Evolutionary conservation across 148 eudicot genomes (phyloP), one percentile per base, ranked within the genome.

Genomic region (Diospyros lotus): DNA sequence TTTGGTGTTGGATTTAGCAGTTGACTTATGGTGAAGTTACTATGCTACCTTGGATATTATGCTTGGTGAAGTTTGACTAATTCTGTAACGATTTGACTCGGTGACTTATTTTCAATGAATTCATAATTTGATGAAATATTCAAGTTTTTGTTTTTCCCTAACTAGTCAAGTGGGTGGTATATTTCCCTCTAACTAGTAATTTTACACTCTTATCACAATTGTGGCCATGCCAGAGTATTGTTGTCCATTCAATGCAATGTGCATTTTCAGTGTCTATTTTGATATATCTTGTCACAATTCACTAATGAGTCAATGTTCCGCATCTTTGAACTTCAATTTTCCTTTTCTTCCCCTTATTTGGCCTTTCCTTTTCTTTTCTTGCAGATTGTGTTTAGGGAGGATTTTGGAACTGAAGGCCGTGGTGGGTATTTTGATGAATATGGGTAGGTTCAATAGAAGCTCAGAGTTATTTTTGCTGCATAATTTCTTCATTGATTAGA

Each of bases 381-480:
- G 63, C 87, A 92, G 97, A 92, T 92, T 84, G 97, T 92, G 67
- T 92, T 92, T 64, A 88, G 90, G 83, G 97, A 92, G 79, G 94
- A 92, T 83, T 92, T 92, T 84, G 97, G 97, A 80, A 92, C 92
- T 67, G 92, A 88, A 15, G 97, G 97, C 6, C 97, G 97, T 52
- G 97, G 97, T 75, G 97, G 97, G 75, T 92, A 92, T 81, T 92
- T 92, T 65, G 92, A 92, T 72, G 78, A 92, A 75, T 92, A 90
- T 75, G 97, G 97, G 97, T 92, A 58, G 4, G 62, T n/a, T 58
- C 8, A 3, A 4, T 58, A 10, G 54, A 51, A 51, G 54, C 28
- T 51, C 7, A 51, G 7, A 51, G 10, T 51, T 51, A 50, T 5
- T 51, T 51, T 51, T 62, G 66, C 43, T 28, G 1, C 39, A 39